These are phyloP conservation scores for Leccinum aurantiacum DNA, from an alignment of 768 basidiomycete species.

Conservation along the genomic window DNA sequence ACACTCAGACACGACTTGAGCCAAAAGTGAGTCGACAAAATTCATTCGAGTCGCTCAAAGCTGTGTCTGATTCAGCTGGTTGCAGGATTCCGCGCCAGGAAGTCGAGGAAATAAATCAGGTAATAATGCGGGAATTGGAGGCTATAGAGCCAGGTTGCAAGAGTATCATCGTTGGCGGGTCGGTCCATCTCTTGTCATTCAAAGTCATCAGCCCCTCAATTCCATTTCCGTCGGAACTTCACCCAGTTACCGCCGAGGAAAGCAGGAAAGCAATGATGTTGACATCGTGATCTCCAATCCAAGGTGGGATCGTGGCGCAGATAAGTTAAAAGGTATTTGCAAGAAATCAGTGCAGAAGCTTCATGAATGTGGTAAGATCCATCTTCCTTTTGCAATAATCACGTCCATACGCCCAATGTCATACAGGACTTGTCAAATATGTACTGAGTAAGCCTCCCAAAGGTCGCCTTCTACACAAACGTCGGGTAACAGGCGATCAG, in stretches of 20 bases:
- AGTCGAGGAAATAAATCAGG: constrained; percentile 71
- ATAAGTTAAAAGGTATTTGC: constrained; percentile 61
- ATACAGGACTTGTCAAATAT: constrained; percentile 70
- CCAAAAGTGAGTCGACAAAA: constrained; percentile 36
- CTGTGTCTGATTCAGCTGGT: not conserved
- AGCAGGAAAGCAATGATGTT: constrained; percentile 77
- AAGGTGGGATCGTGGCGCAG: constrained; percentile 41
- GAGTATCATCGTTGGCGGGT: constrained; percentile 84
- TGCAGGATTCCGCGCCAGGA: constrained; percentile 72
- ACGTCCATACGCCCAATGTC: not conserved
- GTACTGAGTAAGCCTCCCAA: constrained; percentile 64
- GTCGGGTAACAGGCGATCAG: constrained; percentile 35
- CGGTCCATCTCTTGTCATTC: constrained; percentile 22
- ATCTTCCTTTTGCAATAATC: not conserved
- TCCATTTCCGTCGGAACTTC: not conserved
- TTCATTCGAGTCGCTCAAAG: not conserved
- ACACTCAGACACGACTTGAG: constrained; percentile 58
- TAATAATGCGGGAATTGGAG: constrained; percentile 67
- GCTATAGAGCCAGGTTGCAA: constrained; percentile 63
- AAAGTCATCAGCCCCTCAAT: not conserved
- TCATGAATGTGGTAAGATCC: constrained; percentile 50
- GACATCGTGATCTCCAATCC: constrained; percentile 87
- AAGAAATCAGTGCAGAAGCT: constrained; percentile 58
- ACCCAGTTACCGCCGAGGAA: constrained; percentile 80
- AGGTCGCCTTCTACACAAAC: constrained; percentile 1